phyloP scores from a whole-genome alignment of 495 filamentous ascomycete species.

The Hypomontagnella monticulosa region DNA sequence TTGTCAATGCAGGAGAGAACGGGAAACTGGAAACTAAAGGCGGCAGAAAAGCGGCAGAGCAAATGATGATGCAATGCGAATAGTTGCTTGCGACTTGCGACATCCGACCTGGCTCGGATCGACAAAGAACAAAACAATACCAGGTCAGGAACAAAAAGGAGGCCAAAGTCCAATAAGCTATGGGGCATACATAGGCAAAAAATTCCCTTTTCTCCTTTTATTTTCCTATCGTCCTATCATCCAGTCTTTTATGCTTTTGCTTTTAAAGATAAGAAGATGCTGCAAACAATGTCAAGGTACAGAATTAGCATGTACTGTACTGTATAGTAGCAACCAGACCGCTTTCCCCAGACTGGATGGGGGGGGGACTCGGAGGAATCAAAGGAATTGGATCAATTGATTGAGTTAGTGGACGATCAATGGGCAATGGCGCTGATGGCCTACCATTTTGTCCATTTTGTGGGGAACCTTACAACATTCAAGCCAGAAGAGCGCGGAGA shows the following conservation, averaged over 20 bases:
- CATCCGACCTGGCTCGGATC: constrained; percentile 27
- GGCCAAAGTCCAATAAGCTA: constrained; percentile 6
- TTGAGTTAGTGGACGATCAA: constrained; percentile 34
- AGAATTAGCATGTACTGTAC: no score
- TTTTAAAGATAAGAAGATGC: background rate
- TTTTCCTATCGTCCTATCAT: no score
- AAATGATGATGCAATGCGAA: constrained; percentile 36
- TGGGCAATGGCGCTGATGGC: constrained; percentile 4
- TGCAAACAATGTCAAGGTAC: constrained; percentile 35
- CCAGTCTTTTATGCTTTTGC: no score
- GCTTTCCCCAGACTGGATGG: constrained; percentile 42
- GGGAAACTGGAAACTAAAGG: constrained; percentile 9
- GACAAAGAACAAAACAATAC: constrained; percentile 14
- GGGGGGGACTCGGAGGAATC: constrained; percentile 34
- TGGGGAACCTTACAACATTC: constrained; percentile 23
- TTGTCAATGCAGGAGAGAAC: background rate
- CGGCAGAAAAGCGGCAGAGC: no score
- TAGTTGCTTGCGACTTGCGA: constrained; percentile 37
- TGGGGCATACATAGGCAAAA: background rate
- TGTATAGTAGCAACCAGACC: no score
- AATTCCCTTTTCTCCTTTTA: constrained; percentile 1
- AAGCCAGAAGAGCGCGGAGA: background rate
- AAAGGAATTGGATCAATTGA: constrained; percentile 34
- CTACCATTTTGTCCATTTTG: constrained; percentile 11
- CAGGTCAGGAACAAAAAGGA: constrained; percentile 1